Conservation (phyloP, 2,329 filamentous ascomycete genomes). For the Cercospora nicotianae region DNA sequence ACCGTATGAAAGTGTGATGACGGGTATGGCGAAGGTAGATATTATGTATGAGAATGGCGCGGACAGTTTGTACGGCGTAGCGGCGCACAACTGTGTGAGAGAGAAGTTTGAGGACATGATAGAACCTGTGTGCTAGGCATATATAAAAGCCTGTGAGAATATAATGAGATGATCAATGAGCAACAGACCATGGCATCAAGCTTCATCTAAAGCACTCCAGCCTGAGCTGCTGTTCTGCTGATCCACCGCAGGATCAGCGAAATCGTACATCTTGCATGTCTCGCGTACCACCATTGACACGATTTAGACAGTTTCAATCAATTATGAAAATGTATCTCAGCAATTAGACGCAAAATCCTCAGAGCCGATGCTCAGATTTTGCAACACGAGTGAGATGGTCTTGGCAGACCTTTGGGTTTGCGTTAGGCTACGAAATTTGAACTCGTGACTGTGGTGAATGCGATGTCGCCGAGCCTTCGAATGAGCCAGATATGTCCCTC, state of each 20-base stretch:
- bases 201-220: not conserved
- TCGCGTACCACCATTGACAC: not conserved
- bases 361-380: conserved; percentile 72
- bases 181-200: not conserved
- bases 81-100: not conserved
- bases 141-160: not conserved
- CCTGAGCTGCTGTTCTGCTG: not conserved
- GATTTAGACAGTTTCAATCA: not conserved
- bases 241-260: not conserved
- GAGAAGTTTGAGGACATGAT: not conserved
- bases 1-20: not conserved
- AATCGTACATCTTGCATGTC: not conserved
- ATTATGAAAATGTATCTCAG: conserved; percentile 27
- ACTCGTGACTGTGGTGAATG: conserved; percentile 72
- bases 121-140: not conserved
- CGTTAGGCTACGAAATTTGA: conserved; percentile 82
- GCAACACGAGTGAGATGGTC: conserved; percentile 90
- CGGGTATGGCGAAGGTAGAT: not conserved
- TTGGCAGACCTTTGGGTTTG: conserved; percentile 77
- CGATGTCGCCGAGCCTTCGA: conserved; percentile 82
- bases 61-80: not conserved
- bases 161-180: not conserved
- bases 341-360: conserved; percentile 84
- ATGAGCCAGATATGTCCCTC: conserved; percentile 60
- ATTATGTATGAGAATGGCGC: not conserved